Percentiles rank a stretch among this genome's conserved stretches.
Evolutionary conservation across 441 rosid genomes (phyloP).

Genomic region (Flueggea neowawraea): DNA sequence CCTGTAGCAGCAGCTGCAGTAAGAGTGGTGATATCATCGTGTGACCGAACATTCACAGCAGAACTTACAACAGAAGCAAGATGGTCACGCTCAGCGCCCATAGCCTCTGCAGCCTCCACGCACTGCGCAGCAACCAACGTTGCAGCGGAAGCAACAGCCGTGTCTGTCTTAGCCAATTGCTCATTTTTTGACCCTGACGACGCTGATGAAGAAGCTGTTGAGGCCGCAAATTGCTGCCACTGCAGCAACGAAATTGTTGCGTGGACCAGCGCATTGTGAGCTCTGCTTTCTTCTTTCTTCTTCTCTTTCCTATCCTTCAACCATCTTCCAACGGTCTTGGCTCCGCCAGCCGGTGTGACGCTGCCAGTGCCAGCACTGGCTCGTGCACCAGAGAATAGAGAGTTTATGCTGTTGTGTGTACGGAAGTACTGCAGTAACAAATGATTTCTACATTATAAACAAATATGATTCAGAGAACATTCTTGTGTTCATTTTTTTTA

Average conservation of each 20-base stretch:
- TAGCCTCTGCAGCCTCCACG: constrained; percentile 83
- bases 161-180: constrained; percentile 61
- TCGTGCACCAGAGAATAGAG: constrained; percentile 56
- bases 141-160: constrained; percentile 90
- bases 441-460: neutral
- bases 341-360: constrained; percentile 52
- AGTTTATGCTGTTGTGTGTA: constrained; percentile 69
- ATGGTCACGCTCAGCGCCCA: constrained; percentile 91
- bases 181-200: constrained; percentile 42
- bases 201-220: constrained; percentile 66
- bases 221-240: constrained; percentile 80
- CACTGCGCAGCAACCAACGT: constrained; percentile 95
- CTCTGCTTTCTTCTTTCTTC: constrained; percentile 84
- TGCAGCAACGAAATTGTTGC: constrained; percentile 81
- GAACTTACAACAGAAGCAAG: constrained; percentile 82
- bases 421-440: constrained; percentile 68
- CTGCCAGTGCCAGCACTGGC: constrained; percentile 43
- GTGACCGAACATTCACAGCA: constrained; percentile 81
- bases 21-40: constrained; percentile 80
- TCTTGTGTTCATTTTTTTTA: no score
- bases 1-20: constrained; percentile 98
- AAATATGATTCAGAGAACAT: no score
- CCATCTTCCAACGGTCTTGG: constrained; percentile 95
- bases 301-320: constrained; percentile 89
- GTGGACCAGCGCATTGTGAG: constrained; percentile 84